Base-by-base conservation (phyloP, 169 alveolate species). In the Cryptosporidium felis region DNA sequence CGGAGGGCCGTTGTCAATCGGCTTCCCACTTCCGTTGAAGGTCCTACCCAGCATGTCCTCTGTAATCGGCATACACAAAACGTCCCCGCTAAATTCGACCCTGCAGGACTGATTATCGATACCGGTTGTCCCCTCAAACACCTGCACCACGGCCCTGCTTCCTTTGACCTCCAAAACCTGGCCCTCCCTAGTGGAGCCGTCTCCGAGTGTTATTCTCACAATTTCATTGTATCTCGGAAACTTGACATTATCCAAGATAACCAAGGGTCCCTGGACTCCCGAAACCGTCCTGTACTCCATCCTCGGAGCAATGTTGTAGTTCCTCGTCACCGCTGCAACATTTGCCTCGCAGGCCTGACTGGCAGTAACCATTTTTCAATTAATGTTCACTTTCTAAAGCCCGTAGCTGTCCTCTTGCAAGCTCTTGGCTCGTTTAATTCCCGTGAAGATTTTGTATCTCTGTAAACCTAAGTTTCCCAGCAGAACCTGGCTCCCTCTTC, bases 1-100 rank as follows among this genome's bases (percentile, higher is more conserved):
- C 47, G 95, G 94, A 60, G 99, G 99, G 44, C 99, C 99, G 66
- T 96, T 94, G 91, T 98, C 99, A 38, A 98, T 96, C 49, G 99
- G 99, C 80, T 94, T 92, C 16, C 99, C 99, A 90, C 99, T 96
- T 42, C 99, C 99, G 91, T 98, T 97, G 93, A 98, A 98, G 42
- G 98, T 97, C 56, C 99, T 94, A 40, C 99, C 99, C 46, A 98
- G 94, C 99, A 98, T 96, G 90, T 98, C 99, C 92, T 97, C 99
- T 56, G 98, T 92, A 80, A 98, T 97, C 2, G 99, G 99, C 99
- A 98, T 98, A 90, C 95, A 92, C 80, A 98, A 88, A 14, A 97
- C 97, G 89, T 97, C 99, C 14, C 99, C 99, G 18, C 99, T 97
- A 91, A 98, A 97, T 90, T 98, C 99, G 49, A 96, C 98, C 91